These are phyloP conservation scores for Coemansia sp. DNA, from an alignment of 192 early-diverging fungal species.

Conservation along the genomic window DNA sequence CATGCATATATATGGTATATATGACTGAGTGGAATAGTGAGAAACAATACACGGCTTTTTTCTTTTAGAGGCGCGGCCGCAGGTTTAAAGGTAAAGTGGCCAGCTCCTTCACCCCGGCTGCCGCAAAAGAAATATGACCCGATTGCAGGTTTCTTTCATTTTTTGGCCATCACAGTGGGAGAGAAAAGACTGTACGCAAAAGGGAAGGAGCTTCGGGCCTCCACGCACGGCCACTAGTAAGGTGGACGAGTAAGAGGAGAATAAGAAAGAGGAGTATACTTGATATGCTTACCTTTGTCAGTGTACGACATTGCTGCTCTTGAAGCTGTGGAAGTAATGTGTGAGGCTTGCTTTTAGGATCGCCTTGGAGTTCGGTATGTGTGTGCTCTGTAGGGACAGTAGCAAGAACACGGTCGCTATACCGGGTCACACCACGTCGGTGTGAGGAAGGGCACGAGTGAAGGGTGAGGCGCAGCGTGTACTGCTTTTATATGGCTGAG, in stretches of 20 bases:
- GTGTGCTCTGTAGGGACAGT: neutral
- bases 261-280: neutral
- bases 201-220: too few species aligned
- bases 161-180: too few species aligned
- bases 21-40: conserved; percentile 1
- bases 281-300: conserved; percentile 39
- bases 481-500: neutral
- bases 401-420: neutral
- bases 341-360: neutral
- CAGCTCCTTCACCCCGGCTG: too few species aligned
- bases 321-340: neutral
- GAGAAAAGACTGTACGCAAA: too few species aligned
- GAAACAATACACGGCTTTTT: too few species aligned
- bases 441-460: neutral
- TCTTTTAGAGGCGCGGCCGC: neutral
- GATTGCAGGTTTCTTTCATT: too few species aligned
- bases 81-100: neutral
- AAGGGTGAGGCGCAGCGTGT: neutral
- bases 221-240: too few species aligned
- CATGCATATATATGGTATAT: conserved; percentile 33
- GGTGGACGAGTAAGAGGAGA: neutral
- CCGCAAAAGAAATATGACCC: too few species aligned
- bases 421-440: neutral
- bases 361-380: neutral
- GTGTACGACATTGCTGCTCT: conserved; percentile 24